These are phyloP conservation scores for Neurospora discreta DNA, from an alignment of 495 filamentous ascomycete genomes.

Conservation along the genomic window DNA sequence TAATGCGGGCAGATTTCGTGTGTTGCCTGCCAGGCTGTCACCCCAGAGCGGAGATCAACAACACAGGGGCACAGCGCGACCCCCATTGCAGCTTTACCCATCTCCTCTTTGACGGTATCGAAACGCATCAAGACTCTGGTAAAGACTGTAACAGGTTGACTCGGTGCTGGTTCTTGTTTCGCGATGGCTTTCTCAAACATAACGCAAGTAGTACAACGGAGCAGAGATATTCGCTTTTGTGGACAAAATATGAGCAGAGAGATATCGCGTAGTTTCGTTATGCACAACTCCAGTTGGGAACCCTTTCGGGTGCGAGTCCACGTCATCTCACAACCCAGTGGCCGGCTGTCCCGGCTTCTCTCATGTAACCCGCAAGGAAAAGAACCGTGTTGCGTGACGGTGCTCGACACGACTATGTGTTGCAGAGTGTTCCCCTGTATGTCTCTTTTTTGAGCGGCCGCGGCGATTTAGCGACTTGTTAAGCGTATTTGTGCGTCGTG, in stretches of 20 bases:
- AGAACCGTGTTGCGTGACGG: neutral
- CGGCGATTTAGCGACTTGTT: neutral
- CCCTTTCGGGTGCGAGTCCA: neutral
- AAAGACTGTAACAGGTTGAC: neutral
- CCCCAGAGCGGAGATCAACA: neutral
- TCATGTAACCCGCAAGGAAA: neutral
- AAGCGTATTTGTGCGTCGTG: neutral
- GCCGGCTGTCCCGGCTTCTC: neutral
- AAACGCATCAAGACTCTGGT: neutral
- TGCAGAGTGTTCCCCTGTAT: neutral
- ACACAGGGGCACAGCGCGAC: neutral
- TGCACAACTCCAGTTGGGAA: neutral
- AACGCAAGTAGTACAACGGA: neutral
- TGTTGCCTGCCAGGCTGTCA: neutral
- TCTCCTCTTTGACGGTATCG: neutral
- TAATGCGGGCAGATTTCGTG: neutral
- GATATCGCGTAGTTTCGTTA: neutral
- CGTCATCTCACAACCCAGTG: neutral
- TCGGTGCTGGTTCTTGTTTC: neutral
- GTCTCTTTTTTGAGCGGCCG: neutral
- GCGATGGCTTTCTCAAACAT: neutral
- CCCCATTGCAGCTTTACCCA: neutral
- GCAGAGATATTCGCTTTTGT: neutral
- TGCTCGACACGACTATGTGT: neutral
- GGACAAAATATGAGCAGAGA: neutral